A percentile compares a stretch with the other conserved stretches of the same genome.
Conservation (phyloP, 2,329 filamentous ascomycete genomes). For the Cladosporium sp. region DNA sequence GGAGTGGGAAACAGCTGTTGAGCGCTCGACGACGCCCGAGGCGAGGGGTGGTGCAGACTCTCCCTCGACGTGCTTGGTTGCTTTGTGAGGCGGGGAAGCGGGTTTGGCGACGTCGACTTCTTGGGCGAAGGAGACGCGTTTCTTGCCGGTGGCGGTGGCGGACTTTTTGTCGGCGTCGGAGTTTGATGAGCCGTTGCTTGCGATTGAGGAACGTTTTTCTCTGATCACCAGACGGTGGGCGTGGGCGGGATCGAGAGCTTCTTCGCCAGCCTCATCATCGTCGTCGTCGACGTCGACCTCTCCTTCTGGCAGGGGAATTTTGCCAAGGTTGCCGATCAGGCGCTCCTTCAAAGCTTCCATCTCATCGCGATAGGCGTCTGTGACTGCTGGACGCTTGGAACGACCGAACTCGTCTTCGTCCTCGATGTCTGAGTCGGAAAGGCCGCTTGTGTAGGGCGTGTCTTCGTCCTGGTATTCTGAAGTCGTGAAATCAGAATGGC, state of each 20-base stretch:
- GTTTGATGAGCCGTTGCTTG: slow-evolving; percentile 13
- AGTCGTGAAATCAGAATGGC: slow-evolving; percentile 32
- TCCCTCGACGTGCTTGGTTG: slow-evolving; percentile 24
- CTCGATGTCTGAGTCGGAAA: slow-evolving; percentile 56
- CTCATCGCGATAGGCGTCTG: slow-evolving; percentile 69
- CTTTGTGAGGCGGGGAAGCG: slow-evolving; percentile 29
- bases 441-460: slow-evolving; percentile 40
- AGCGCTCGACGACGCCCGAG: slow-evolving; percentile 43
- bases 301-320: slow-evolving; percentile 30
- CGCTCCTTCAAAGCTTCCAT: slow-evolving; percentile 84
- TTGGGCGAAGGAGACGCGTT: slow-evolving; percentile 77
- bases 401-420: slow-evolving; percentile 75
- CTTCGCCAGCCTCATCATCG: slow-evolving; percentile 27
- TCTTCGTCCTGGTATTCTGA: slow-evolving; percentile 36
- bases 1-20: slow-evolving; percentile 10
- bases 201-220: slow-evolving; percentile 27
- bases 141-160: slow-evolving; percentile 40
- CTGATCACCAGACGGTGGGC: slow-evolving; percentile 52
- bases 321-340: slow-evolving; percentile 61
- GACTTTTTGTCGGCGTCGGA: slow-evolving; percentile 30
- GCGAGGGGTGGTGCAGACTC: slow-evolving; percentile 30
- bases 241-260: slow-evolving; percentile 48
- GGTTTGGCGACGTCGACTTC: slow-evolving; percentile 64
- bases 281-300: slow-evolving; percentile 20
- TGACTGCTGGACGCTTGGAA: slow-evolving; percentile 62